Evolutionary conservation across 306 rosid species (phyloP).

Genomic region (Hippophae rhamnoides): DNA sequence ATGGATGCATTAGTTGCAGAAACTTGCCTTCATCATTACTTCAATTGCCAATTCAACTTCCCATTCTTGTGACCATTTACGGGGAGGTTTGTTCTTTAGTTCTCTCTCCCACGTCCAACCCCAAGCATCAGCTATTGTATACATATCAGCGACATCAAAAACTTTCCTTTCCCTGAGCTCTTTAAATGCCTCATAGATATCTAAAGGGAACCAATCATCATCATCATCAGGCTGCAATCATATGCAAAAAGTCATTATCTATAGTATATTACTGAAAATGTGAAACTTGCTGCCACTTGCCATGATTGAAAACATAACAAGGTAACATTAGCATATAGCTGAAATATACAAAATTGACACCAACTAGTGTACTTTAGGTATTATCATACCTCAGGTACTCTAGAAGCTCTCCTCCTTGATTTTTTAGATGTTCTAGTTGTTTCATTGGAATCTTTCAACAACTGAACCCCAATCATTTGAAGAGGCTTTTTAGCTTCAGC

Average conservation of each 20-base stretch:
- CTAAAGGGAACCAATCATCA: slow-evolving; percentile 93
- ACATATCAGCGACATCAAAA: slow-evolving; percentile 90
- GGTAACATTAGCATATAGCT: too few species aligned
- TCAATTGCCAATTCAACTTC: slow-evolving; percentile 80
- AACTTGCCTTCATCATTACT: slow-evolving; percentile 74
- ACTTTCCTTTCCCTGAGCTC: slow-evolving; percentile 73
- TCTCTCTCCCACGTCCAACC: slow-evolving; percentile 97
- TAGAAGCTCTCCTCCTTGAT: slow-evolving; percentile 39
- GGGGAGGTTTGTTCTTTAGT: slow-evolving; percentile 56
- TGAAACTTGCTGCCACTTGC: too few species aligned
- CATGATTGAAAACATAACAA: too few species aligned
- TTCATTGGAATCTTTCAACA: slow-evolving; percentile 74
- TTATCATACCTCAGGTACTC: slow-evolving; percentile 45
- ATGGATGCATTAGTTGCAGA: slow-evolving; percentile 6
- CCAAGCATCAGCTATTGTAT: slow-evolving; percentile 92
- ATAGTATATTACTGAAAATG: too few species aligned
- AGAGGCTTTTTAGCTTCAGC: slow-evolving; percentile 74
- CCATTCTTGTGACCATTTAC: slow-evolving; percentile 91
- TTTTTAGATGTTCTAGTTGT: slow-evolving; percentile 51
- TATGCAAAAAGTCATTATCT: not conserved
- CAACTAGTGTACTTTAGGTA: not conserved
- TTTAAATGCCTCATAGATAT: slow-evolving; percentile 76
- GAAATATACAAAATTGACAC: too few species aligned
- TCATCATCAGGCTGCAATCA: slow-evolving; percentile 69
- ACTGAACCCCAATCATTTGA: slow-evolving; percentile 93